Evolutionary conservation across 352 stramenopile genomes (phyloP).

Genomic region (Lagenidium giganteum): DNA sequence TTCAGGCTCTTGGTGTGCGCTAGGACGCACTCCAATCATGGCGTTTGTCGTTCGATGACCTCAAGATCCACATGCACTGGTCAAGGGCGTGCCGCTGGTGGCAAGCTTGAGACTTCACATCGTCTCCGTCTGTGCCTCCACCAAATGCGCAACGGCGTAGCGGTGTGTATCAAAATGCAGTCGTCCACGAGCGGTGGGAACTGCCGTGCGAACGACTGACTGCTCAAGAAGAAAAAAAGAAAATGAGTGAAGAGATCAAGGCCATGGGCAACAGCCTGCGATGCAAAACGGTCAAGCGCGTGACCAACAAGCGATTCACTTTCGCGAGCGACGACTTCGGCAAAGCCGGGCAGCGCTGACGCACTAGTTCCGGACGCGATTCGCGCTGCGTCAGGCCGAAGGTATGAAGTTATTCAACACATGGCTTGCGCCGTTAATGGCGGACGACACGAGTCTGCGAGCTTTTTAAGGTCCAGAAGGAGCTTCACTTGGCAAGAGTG

Average conservation of each 20-base stretch:
- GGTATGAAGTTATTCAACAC: slow-evolving; percentile 60
- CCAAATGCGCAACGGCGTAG: too few relatives aligned
- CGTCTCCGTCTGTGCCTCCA: too few relatives aligned
- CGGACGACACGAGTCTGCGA: slow-evolving; percentile 43
- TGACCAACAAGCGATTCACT: too few relatives aligned
- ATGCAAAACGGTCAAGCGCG: slow-evolving; percentile 60
- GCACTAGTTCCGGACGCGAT: slow-evolving; percentile 42
- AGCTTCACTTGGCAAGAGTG: slow-evolving; percentile 48
- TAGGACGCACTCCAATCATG: too few relatives aligned
- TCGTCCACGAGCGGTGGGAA: slow-evolving; percentile 16
- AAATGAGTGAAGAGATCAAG: slow-evolving; percentile 55
- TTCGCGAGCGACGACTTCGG: slow-evolving; percentile 41
- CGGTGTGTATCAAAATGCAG: slow-evolving; percentile 78
- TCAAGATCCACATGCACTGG: too few relatives aligned
- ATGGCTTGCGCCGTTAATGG: slow-evolving; percentile 40
- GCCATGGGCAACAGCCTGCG: slow-evolving; percentile 46
- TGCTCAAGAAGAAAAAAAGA: slow-evolving; percentile 11
- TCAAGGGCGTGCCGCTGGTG: too few relatives aligned
- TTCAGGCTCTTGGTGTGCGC: too few relatives aligned
- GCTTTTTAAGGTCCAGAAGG: slow-evolving; percentile 48
- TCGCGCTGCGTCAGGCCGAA: slow-evolving; percentile 54
- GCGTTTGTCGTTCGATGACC: too few relatives aligned
- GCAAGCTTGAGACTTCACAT: too few relatives aligned
- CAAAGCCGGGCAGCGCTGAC: slow-evolving; percentile 27
- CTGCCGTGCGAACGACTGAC: background rate